Evolutionary conservation across 2,329 filamentous ascomycete species (phyloP), one percentile per base, ranked within the genome.

Genomic region (Colletotrichum sp.): DNA sequence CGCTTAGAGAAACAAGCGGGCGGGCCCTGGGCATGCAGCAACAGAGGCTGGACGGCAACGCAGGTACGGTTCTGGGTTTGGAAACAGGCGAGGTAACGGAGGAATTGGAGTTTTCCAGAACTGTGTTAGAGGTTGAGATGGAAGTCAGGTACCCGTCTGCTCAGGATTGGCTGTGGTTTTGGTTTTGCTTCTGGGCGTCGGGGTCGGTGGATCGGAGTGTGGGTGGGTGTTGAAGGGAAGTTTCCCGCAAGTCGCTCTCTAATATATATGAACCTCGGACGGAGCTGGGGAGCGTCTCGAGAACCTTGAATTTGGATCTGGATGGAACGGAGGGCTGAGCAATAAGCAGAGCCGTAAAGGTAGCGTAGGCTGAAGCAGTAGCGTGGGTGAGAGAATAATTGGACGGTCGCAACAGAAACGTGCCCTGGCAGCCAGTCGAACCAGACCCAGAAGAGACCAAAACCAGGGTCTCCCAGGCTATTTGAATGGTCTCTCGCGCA

Each of bases 1-100:
- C 82, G 82, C 82, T 83, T 83, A 82, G 77, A 63, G 68, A 78
- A 77, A 78, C 77, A 77, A 77, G 60, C 72, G 75, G 71, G 60
- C 44, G 57, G 49, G 64, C 32, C 64, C 44, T 70, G 34, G 32
- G 28, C 28, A 64, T 57, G 75, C 60, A 32, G 18, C 59, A 32
- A n/a, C 15, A 70, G 60, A 44, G 18, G 24, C 15, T 66, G 44
- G 71, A 77, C 59, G 74, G 76, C 36, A 59, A 75, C 52, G 67
- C 64, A 70, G 71, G 71, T 75, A 68, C 72, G 68, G 72, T 75
- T 66, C 57, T 64, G 30, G 39, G 59, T 30, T 68, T 64, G 66
- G 65, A 69, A 71, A 65, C 67, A 68, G 57, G 73, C 72, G 68
- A 52, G 68, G 72, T 75, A 65, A 77, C 73, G 70, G 73, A 76